Evolutionary conservation across 345 rosid species (phyloP).

Genomic region (Rhizophora apiculata): DNA sequence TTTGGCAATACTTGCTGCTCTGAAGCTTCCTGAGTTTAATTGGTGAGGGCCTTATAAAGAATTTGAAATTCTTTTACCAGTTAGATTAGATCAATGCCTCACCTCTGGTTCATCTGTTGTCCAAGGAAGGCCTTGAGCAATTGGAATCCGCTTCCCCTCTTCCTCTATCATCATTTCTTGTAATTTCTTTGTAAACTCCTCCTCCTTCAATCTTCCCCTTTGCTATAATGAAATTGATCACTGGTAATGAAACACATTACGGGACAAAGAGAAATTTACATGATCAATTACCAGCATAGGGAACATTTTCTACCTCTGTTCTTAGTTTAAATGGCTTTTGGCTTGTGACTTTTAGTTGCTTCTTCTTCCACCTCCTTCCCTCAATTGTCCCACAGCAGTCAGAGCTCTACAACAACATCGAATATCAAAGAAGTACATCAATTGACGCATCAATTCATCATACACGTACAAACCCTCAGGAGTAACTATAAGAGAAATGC

Average conservation of each 20-base stretch:
- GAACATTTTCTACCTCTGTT: constrained; percentile 61
- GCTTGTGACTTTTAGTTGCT: constrained; percentile 53
- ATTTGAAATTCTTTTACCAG: neutral
- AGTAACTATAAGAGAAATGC: neutral
- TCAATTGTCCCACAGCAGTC: constrained; percentile 60
- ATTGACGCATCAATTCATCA: neutral
- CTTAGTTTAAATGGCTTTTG: constrained; percentile 76
- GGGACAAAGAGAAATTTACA: neutral
- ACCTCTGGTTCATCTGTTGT: constrained; percentile 98
- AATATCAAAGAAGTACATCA: constrained; percentile 6
- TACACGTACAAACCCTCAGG: neutral
- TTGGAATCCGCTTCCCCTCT: constrained; percentile 62
- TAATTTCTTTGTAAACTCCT: constrained; percentile 71
- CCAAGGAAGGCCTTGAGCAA: constrained; percentile 98
- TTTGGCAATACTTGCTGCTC: no score
- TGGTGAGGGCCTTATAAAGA: neutral
- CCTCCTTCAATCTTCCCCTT: constrained; percentile 85
- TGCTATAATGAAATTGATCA: constrained; percentile 40
- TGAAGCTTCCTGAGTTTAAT: no score
- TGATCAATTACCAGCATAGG: neutral
- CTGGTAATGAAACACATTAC: neutral
- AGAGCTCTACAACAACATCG: constrained; percentile 49
- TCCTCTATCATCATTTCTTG: constrained; percentile 65
- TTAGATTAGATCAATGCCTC: constrained; percentile 3
- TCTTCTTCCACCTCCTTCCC: constrained; percentile 62